Percentiles rank a stretch among this genome's conserved stretches.
Conservation (phyloP, 371 early-diverging fungal species). For the Rhizopus microsporus region DNA sequence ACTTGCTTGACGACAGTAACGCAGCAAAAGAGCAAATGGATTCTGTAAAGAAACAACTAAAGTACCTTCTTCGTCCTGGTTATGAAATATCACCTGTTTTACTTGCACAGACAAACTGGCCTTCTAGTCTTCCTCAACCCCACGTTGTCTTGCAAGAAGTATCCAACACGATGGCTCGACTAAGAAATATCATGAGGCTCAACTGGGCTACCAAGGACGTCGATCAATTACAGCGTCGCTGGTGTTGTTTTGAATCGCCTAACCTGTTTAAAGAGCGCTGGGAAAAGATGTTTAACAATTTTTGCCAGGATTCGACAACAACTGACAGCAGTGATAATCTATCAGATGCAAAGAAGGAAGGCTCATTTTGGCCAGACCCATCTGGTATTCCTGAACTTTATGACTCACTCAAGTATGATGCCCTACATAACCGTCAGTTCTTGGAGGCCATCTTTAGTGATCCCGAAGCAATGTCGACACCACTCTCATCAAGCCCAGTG, state of each 20-base stretch:
- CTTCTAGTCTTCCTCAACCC: slow-evolving; percentile 63
- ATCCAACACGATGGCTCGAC: slow-evolving; percentile 65
- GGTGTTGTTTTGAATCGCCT: slow-evolving; percentile 84
- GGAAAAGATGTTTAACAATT: slow-evolving; percentile 92
- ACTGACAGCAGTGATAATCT: slow-evolving; percentile 9
- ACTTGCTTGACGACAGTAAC: slow-evolving; percentile 93
- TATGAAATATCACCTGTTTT: slow-evolving; percentile 46
- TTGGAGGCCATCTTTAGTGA: slow-evolving; percentile 69
- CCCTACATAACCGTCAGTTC: slow-evolving; percentile 91
- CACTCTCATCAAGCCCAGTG: not conserved
- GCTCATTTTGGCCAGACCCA: slow-evolving; percentile 59
- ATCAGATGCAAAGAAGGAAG: slow-evolving; percentile 12
- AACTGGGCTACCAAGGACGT: slow-evolving; percentile 70
- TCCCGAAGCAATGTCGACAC: slow-evolving; percentile 18
- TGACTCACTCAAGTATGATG: slow-evolving; percentile 95
- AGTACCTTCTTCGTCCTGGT: slow-evolving; percentile 53
- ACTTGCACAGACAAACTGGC: slow-evolving; percentile 50
- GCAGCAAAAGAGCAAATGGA: slow-evolving; percentile 95
- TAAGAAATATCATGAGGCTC: slow-evolving; percentile 73
- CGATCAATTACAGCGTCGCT: slow-evolving; percentile 61
- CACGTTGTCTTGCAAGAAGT: slow-evolving; percentile 68
- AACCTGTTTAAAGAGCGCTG: slow-evolving; percentile 86
- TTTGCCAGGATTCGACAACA: slow-evolving; percentile 54
- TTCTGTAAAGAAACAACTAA: slow-evolving; percentile 75
- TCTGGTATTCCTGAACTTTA: slow-evolving; percentile 92